These are phyloP conservation scores for Theileria equi DNA, from an alignment of 169 alveolate species.

Conservation along the genomic window DNA sequence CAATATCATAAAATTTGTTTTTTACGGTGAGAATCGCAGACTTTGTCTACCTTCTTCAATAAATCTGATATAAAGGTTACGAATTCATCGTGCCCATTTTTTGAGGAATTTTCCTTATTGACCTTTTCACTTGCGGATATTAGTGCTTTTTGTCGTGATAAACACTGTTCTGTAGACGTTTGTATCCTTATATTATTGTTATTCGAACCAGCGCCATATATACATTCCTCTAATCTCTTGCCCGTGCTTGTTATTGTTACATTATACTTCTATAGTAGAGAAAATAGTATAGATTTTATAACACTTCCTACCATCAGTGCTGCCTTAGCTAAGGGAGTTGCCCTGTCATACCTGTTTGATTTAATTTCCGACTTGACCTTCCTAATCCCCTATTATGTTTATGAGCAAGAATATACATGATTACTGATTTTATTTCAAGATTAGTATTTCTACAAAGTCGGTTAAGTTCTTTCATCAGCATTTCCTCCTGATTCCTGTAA, in stretches of 20 bases:
- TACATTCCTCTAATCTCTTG: constrained; percentile 26
- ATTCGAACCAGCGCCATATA: constrained; percentile 17
- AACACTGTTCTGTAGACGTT: constrained; percentile 19
- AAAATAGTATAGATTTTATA: not conserved
- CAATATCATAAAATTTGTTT: too few species aligned
- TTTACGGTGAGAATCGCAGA: constrained; percentile 28
- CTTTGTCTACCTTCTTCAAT: constrained; percentile 38
- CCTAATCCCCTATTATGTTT: constrained; percentile 10
- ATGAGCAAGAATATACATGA: not conserved
- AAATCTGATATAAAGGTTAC: constrained; percentile 24
- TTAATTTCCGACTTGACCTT: constrained; percentile 21
- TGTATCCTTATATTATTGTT: not conserved
- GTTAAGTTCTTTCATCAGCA: constrained; percentile 28
- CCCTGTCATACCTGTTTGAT: constrained; percentile 8
- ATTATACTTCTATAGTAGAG: constrained; percentile 26
- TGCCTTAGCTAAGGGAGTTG: constrained; percentile 30
- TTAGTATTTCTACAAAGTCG: constrained; percentile 26
- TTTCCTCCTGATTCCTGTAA: constrained; percentile 36
- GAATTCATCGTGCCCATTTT: constrained; percentile 46
- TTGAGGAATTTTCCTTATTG: constrained; percentile 1
- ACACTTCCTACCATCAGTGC: constrained; percentile 27
- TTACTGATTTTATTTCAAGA: constrained; percentile 39
- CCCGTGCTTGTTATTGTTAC: constrained; percentile 27
- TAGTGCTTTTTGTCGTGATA: constrained; percentile 19
- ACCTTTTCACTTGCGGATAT: constrained; percentile 26